phyloP scores from a whole-genome alignment of 73 alveolate species.

The Breviolum minutum region DNA sequence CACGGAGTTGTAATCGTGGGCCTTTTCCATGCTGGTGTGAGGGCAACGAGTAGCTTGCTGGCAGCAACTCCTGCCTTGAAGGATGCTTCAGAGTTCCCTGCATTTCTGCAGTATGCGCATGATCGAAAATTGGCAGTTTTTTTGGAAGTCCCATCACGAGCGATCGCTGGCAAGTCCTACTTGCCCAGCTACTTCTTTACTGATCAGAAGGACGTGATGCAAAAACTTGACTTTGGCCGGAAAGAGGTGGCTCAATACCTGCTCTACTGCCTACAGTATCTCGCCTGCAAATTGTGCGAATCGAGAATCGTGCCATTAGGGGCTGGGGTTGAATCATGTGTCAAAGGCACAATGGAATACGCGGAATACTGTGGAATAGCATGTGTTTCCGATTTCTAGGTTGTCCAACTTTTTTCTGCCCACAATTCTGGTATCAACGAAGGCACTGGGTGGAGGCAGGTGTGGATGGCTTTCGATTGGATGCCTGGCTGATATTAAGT shows the following conservation, averaged over 20 bases:
- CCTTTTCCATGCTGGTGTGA: slow-evolving; percentile 21
- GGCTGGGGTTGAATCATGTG: background rate
- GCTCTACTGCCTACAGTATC: slow-evolving; percentile 60
- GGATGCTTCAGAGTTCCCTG: slow-evolving; percentile 45
- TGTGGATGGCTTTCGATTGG: slow-evolving; percentile 78
- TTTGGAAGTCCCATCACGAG: slow-evolving; percentile 65
- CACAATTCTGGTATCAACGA: background rate
- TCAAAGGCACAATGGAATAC: background rate
- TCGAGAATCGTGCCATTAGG: background rate
- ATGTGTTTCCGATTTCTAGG: background rate
- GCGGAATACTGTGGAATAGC: too few species aligned
- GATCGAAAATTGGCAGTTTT: slow-evolving; percentile 52
- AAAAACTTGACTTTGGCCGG: slow-evolving; percentile 39
- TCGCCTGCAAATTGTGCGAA: background rate
- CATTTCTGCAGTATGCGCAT: slow-evolving; percentile 56
- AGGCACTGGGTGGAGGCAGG: slow-evolving; percentile 94
- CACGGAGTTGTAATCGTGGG: slow-evolving; percentile 62
- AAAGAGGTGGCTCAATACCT: slow-evolving; percentile 69
- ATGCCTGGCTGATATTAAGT: background rate
- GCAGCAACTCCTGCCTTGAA: slow-evolving; percentile 58
- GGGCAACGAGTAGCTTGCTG: slow-evolving; percentile 69
- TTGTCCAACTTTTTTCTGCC: background rate
- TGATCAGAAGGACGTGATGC: background rate
- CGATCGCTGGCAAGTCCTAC: slow-evolving; percentile 40
- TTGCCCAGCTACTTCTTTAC: slow-evolving; percentile 41